Evolutionary conservation across 805 yeast genomes (phyloP).

Genomic region (Metschnikowia colocasiae): DNA sequence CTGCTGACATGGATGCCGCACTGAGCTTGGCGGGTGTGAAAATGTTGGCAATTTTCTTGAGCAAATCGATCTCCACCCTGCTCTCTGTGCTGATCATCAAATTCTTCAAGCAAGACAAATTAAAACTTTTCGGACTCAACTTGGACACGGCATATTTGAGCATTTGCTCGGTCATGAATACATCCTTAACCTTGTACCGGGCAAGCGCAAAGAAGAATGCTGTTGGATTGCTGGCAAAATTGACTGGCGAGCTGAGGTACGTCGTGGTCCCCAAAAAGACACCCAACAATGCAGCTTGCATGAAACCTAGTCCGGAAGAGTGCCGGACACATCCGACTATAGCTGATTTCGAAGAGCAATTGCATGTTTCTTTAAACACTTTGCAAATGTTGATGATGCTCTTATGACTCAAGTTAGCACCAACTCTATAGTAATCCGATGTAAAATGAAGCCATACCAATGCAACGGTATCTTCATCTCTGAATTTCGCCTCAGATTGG

Average conservation of each 20-base stretch:
- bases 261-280: slow-evolving; percentile 85
- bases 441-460: slow-evolving; percentile 68
- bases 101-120: slow-evolving; percentile 64
- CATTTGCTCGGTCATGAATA: slow-evolving; percentile 81
- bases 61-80: slow-evolving; percentile 63
- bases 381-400: slow-evolving; percentile 76
- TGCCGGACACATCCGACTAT: slow-evolving; percentile 85
- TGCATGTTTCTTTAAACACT: slow-evolving; percentile 88
- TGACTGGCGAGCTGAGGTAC: slow-evolving; percentile 70
- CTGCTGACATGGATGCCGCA: slow-evolving; percentile 66
- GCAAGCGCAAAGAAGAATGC: slow-evolving; percentile 68
- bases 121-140: slow-evolving; percentile 58
- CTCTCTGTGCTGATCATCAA: slow-evolving; percentile 77
- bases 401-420: slow-evolving; percentile 55
- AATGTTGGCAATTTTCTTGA: slow-evolving; percentile 54
- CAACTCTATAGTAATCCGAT: slow-evolving; percentile 65
- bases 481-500: slow-evolving; percentile 37
- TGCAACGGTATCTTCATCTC: slow-evolving; percentile 45
- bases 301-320: slow-evolving; percentile 79
- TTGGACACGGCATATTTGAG: slow-evolving; percentile 65
- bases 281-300: slow-evolving; percentile 82
- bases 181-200: slow-evolving; percentile 77
- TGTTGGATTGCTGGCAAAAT: slow-evolving; percentile 70
- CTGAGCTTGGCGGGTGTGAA: slow-evolving; percentile 64
- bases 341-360: slow-evolving; percentile 65